A percentile compares a stretch with the other conserved stretches of the same genome.
Evolutionary conservation across 2,329 filamentous ascomycete genomes (phyloP).

Genomic region (Leptographium lundbergii): DNA sequence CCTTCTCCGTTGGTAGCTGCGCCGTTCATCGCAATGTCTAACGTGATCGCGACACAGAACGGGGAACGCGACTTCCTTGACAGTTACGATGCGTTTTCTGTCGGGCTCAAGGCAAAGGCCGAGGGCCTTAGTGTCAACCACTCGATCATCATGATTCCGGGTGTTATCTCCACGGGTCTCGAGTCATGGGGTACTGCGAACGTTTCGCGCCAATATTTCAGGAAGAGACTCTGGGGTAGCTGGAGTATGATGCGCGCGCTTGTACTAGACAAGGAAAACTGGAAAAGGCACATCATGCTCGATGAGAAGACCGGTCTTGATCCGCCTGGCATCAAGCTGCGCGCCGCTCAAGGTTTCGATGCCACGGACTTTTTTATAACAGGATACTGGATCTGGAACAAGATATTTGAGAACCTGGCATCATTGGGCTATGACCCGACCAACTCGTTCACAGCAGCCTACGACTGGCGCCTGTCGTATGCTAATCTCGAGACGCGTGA

Average conservation of each 20-base stretch:
- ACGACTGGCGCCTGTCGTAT: conserved; percentile 92
- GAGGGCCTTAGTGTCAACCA: conserved; percentile 75
- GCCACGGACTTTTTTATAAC: conserved; percentile 91
- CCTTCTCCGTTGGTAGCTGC: background rate
- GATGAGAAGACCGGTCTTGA: conserved; percentile 86
- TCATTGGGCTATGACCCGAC: conserved; percentile 91
- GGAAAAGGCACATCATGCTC: conserved; percentile 96
- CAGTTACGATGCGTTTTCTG: conserved; percentile 85
- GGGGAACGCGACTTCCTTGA: conserved; percentile 72
- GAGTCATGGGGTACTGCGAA: conserved; percentile 94
- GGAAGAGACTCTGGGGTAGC: conserved; percentile 89
- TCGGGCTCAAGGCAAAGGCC: conserved; percentile 68
- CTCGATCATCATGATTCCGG: conserved; percentile 92
- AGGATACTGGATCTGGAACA: conserved; percentile 98
- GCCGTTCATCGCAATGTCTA: background rate
- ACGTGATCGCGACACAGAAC: conserved; percentile 37
- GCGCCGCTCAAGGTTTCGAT: conserved; percentile 92
- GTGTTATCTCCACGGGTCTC: conserved; percentile 91
- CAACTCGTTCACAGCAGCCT: conserved; percentile 54
- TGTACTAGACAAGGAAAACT: conserved; percentile 81
- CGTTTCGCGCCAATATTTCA: conserved; percentile 76
- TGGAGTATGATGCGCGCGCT: conserved; percentile 98
- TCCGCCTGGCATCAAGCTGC: conserved; percentile 77
- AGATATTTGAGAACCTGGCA: conserved; percentile 92
- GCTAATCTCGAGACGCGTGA: conserved; percentile 80